Evolutionary conservation across 2,329 filamentous ascomycete species (phyloP), one percentile per base, ranked within the genome.

Genomic region (Helicocarpus griseus): DNA sequence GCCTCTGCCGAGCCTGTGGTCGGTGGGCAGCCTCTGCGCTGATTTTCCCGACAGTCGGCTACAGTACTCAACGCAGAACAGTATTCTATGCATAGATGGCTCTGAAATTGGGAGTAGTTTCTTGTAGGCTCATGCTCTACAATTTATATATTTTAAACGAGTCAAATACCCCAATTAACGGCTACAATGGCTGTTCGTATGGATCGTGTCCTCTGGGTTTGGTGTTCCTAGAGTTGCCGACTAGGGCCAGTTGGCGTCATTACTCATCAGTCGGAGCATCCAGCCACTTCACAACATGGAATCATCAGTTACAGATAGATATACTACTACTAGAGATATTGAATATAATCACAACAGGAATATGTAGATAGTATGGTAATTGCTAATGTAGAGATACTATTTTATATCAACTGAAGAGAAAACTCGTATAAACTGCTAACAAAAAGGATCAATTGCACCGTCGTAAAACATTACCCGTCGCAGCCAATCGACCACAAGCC

Each of bases 181-280:
- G 14, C 11, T 8, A n/a, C 5, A 44, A 26, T 44, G 24, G 24
- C 28, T n/a, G 17, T 46, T 13, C 33, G 4, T 43, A n/a, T 46
- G 17, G n/a, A 4, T 33, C n/a, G 4, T 33, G 22, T 29, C 33
- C 13, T n/a, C 8, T 46, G 26, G n/a, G n/a, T 46, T 31, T 46
- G n/a, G 19, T 29, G 43, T 46, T 46, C 43, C 43, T 46, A 33
- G 17, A 46, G 26, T 46, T 46, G 28, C 43, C 43, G 43, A 33
- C 26, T 28, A 28, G 43, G 31, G 29, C 29, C 29, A 33, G 29
- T 13, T 45, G 24, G 2, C 8, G 5, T 45, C 7, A 31, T 31
- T 45, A 29, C 7, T 11, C 29, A 46, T 31, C 36, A 7, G 19
- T 1, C 38, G 19, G n/a, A 29, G 17, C 17, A 22, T 29, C 22